A percentile compares a stretch with the other conserved stretches of the same genome.
Conservation (phyloP, 208 protist species). For the Ichthyophonus hoferi region DNA sequence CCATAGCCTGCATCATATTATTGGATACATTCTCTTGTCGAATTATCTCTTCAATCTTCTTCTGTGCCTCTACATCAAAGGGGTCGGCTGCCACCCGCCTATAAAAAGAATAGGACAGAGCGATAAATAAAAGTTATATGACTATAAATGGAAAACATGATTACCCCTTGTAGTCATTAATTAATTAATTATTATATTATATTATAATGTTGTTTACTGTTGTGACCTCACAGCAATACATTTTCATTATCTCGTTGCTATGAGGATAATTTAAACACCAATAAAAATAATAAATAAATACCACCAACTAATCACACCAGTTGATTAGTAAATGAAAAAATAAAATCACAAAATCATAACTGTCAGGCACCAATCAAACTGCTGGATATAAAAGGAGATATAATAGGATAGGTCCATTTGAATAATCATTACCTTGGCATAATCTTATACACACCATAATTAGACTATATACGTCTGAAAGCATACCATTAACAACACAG, state of each 20-base stretch:
- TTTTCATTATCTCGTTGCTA: too few species aligned
- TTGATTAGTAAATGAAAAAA: too few species aligned
- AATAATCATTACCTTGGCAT: background rate
- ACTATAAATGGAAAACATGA: too few species aligned
- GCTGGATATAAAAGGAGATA: background rate
- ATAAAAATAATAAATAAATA: too few species aligned
- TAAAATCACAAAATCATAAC: too few species aligned
- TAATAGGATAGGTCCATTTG: background rate
- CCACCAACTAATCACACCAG: too few species aligned
- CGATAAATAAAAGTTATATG: background rate
- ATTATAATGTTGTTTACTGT: background rate
- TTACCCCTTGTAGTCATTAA: too few species aligned
- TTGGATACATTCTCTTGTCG: slow-evolving; percentile 75
- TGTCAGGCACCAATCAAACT: background rate
- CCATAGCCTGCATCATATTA: slow-evolving; percentile 77
- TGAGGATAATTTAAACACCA: too few species aligned
- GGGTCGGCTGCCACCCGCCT: slow-evolving; percentile 48
- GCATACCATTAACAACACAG: too few species aligned
- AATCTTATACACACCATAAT: background rate
- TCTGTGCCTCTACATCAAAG: slow-evolving; percentile 69
- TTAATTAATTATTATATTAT: background rate
- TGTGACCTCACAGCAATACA: too few species aligned
- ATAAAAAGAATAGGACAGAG: slow-evolving; percentile 13
- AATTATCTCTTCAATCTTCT: slow-evolving; percentile 71
- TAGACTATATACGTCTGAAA: too few species aligned